A percentile compares a stretch with the other conserved stretches of the same genome.
Conservation (phyloP, 1,139 yeast species). For the Meyerozyma carpophila region DNA sequence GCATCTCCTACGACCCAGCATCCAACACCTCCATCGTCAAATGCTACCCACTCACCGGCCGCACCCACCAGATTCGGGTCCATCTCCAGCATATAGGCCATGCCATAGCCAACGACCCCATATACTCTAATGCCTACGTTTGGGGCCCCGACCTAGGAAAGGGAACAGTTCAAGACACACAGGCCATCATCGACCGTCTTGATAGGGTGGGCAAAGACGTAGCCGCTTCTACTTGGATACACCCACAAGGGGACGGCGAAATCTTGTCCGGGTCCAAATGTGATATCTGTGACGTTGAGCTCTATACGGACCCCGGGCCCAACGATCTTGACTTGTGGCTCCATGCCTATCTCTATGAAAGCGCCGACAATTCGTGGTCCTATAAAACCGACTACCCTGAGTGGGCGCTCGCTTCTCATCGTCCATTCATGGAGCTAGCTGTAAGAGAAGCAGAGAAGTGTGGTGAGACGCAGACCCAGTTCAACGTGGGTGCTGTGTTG, state of each 20-base stretch:
- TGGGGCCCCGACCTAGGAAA: conserved; percentile 69
- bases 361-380: conserved; percentile 58
- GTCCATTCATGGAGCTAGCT: conserved; percentile 58
- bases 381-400: conserved; percentile 77
- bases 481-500: conserved; percentile 88
- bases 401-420: conserved; percentile 71
- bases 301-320: conserved; percentile 84
- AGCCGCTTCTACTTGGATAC: conserved; percentile 65
- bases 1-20: conserved; percentile 56
- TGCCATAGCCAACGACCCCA: conserved; percentile 94
- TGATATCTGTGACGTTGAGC: conserved; percentile 59
- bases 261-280: conserved; percentile 54
- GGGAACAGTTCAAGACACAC: conserved; percentile 23
- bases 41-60: conserved; percentile 83
- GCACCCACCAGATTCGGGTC: conserved; percentile 93
- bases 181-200: conserved; percentile 41
- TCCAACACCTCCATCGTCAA: conserved; percentile 64
- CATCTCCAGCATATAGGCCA: conserved; percentile 83
- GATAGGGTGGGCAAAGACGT: conserved; percentile 64
- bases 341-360: conserved; percentile 78
- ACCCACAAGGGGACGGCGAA: conserved; percentile 58
- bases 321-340: conserved; percentile 84
- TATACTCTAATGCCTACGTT: conserved; percentile 58
- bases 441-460: conserved; percentile 75
- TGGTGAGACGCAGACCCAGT: conserved; percentile 80